Percentiles rank a stretch among this genome's conserved stretches.
Conservation (phyloP, 768 basidiomycete species). For the Tricholoma hemisulphureum region DNA sequence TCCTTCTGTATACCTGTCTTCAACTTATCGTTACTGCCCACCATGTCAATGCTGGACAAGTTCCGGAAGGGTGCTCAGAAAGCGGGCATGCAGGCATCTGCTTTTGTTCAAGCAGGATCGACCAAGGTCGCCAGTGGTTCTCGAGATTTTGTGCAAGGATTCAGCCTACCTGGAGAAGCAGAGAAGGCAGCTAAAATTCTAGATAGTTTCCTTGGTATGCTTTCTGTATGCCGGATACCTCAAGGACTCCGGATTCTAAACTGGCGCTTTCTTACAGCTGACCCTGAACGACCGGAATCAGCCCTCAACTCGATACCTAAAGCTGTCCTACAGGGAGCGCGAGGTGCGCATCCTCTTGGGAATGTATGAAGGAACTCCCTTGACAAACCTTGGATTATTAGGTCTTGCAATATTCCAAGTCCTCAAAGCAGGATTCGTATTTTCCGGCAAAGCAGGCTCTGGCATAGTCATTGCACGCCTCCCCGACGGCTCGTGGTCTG, state of each 20-base stretch:
- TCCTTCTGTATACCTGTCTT: too few relatives aligned
- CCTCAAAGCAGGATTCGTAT: slow-evolving; percentile 90
- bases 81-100: slow-evolving; percentile 76
- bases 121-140: slow-evolving; percentile 73
- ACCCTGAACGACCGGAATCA: slow-evolving; percentile 82
- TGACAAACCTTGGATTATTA: slow-evolving; percentile 25
- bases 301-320: slow-evolving; percentile 95
- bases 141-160: slow-evolving; percentile 77
- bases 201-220: slow-evolving; percentile 82
- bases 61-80: slow-evolving; percentile 79
- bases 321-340: slow-evolving; percentile 82
- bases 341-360: slow-evolving; percentile 53
- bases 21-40: not conserved
- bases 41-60: slow-evolving; percentile 68
- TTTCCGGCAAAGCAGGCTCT: slow-evolving; percentile 92
- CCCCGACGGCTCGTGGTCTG: slow-evolving; percentile 95
- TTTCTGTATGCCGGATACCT: slow-evolving; percentile 2
- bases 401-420: slow-evolving; percentile 95
- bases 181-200: slow-evolving; percentile 93
- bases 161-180: slow-evolving; percentile 88
- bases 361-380: not conserved
- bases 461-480: slow-evolving; percentile 90
- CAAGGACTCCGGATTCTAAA: slow-evolving; percentile 3
- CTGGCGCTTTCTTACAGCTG: slow-evolving; percentile 51
- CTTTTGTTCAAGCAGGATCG: slow-evolving; percentile 66